Evolutionary conservation across 441 rosid genomes (phyloP).

Genomic region (Macaranga tanarius): DNA sequence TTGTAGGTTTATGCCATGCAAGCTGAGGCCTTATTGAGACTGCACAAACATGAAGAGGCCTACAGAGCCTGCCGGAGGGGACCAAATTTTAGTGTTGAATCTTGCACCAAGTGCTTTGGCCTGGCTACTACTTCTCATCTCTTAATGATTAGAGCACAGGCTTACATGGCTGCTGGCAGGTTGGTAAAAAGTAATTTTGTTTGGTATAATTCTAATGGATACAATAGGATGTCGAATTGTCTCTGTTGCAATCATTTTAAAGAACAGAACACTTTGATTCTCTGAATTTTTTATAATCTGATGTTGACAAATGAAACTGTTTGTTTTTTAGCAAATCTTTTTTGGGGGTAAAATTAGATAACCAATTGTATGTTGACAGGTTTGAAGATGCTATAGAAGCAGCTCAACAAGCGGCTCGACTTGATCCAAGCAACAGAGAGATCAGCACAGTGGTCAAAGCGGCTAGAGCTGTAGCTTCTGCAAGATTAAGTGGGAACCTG

Average conservation of each 20-base stretch:
- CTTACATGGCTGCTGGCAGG: constrained; percentile 73
- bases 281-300: background rate
- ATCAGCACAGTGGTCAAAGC: constrained; percentile 35
- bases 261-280: background rate
- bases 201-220: background rate
- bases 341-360: background rate
- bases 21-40: constrained; percentile 66
- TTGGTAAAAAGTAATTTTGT: constrained; percentile 22
- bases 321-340: background rate
- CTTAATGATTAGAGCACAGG: constrained; percentile 52
- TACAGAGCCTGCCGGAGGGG: constrained; percentile 45
- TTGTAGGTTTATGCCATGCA: constrained; percentile 61
- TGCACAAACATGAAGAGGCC: constrained; percentile 72
- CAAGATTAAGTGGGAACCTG: constrained; percentile 68
- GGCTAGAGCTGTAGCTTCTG: constrained; percentile 54
- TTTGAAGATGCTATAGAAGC: constrained; percentile 66
- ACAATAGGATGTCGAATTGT: background rate
- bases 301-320: background rate
- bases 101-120: constrained; percentile 52
- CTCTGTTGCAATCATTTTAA: background rate
- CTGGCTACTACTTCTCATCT: constrained; percentile 40
- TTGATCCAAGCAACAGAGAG: constrained; percentile 66
- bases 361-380: constrained; percentile 30
- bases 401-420: constrained; percentile 58
- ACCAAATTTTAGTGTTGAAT: constrained; percentile 45